Base-by-base conservation (phyloP, 352 stramenopile genomes). In the Globisporangium carolinianum region DNA sequence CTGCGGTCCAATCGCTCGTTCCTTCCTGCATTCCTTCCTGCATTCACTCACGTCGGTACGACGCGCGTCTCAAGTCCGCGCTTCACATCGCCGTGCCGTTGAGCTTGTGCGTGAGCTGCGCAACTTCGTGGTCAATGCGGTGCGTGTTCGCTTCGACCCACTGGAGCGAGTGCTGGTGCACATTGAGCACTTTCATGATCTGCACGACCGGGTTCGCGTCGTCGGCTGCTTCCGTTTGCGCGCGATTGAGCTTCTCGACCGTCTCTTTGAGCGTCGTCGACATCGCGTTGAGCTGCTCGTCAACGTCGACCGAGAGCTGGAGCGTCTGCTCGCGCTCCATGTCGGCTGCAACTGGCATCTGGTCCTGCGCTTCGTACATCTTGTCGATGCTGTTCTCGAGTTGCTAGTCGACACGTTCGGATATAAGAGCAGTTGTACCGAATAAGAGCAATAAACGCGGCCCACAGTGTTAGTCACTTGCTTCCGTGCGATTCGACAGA, bases 131-230 rank as follows among this genome's bases (percentile, higher is more conserved):
- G 67, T 79, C 87, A 69, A 91, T 87, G 36, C 65, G 73, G 41
- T 66, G 65, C 15, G 85, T 75, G 67, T 84, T 93, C 53, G 68
- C 64, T 64, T 94, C 85, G 61, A 94, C 83, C 85, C 85, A 94
- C 58, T 91, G 73, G 14, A 94, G 72, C 51, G 85, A 94, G 72
- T 91, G 88, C 71, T 94, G 83, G 74, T 94, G 85, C 51, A 94
- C 85, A 51, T 94, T 94, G 6, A 94, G 75, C 48, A 94, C 81
- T 65, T 93, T 94, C 73, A 94, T 88, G 71, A 94, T 91, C 69
- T 94, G 85, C 58, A 89, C 81, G 51, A 92, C 71, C 32, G 84
- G 82, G 60, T 94, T 89, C 57, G 65, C 83, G 24, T 89, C 76
- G 53, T 94, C 81, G 14, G 75, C 67, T 12, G 71, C 72, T 36